These are phyloP conservation scores for Barnettozyma vustinii DNA, from an alignment of 805 yeast species.

Conservation along the genomic window DNA sequence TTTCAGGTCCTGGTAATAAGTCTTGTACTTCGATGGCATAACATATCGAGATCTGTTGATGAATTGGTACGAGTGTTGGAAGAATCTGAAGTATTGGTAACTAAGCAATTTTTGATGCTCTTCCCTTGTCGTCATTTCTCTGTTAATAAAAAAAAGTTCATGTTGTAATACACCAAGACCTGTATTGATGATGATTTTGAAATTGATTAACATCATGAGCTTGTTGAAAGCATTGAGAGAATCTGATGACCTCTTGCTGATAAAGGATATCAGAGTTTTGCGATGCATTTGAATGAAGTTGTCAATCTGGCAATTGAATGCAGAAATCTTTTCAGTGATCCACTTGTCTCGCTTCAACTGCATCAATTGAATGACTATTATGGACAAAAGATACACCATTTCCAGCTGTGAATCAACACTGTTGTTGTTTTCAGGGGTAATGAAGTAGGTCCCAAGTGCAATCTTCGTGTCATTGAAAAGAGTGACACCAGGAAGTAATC, in stretches of 20 bases:
- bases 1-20: constrained; percentile 19
- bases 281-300: neutral
- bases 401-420: neutral
- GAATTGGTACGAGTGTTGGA: constrained; percentile 13
- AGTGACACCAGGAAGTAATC: constrained; percentile 1
- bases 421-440: neutral
- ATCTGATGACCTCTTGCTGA: neutral
- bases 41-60: constrained; percentile 11
- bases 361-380: constrained; percentile 4
- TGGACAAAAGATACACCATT: neutral
- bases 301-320: constrained; percentile 1
- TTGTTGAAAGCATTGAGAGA: neutral
- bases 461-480: neutral
- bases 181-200: constrained; percentile 17
- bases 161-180: constrained; percentile 15
- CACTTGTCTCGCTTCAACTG: neutral
- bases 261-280: neutral
- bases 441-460: constrained; percentile 1
- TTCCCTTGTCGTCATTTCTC: neutral
- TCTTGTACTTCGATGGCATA: constrained; percentile 11
- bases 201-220: constrained; percentile 4
- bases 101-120: constrained; percentile 3
- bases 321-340: neutral
- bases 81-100: constrained; percentile 14
- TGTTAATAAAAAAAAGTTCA: constrained; percentile 7